Percentiles rank a stretch among this genome's conserved stretches.
phyloP scores from a whole-genome alignment of 2,329 filamentous ascomycete genomes.

The Botryotinia convoluta region DNA sequence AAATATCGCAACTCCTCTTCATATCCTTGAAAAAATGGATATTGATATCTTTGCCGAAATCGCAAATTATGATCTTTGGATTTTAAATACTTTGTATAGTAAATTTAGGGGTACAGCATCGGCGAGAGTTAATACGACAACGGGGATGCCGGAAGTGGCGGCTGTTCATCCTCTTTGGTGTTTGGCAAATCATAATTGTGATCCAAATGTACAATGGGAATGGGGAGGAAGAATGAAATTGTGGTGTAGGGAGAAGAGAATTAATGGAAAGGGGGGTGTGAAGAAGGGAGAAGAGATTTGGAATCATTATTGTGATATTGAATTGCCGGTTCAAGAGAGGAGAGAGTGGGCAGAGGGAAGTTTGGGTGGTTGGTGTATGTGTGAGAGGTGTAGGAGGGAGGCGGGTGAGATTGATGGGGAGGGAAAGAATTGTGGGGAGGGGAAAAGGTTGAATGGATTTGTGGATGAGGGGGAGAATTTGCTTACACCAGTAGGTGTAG shows the following conservation, averaged over 20 bases:
- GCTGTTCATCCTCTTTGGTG: conserved; percentile 97
- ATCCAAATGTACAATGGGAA: conserved; percentile 93
- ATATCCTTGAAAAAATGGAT: conserved; percentile 81
- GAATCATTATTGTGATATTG: conserved; percentile 92
- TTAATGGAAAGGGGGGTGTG: conserved; percentile 62
- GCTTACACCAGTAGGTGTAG: background rate
- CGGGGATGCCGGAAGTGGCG: conserved; percentile 84
- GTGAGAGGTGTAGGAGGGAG: conserved; percentile 76
- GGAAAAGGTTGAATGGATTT: background rate
- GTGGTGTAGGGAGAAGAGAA: conserved; percentile 56
- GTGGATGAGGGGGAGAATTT: background rate
- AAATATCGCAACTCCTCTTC: conserved; percentile 71
- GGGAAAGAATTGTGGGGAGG: background rate
- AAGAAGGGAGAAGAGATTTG: conserved; percentile 79
- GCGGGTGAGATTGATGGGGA: conserved; percentile 39
- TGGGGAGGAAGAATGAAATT: conserved; percentile 80
- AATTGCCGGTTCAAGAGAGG: conserved; percentile 71
- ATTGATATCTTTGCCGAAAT: conserved; percentile 67
- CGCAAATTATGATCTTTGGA: conserved; percentile 67
- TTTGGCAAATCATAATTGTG: conserved; percentile 91
- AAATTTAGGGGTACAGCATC: conserved; percentile 94
- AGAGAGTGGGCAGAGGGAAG: conserved; percentile 88
- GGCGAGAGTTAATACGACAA: conserved; percentile 71
- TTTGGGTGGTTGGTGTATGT: conserved; percentile 86
- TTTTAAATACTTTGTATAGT: conserved; percentile 86